Evolutionary conservation across 1,284 basidiomycete genomes (phyloP), one percentile per base, ranked within the genome.

Genomic region (Puccinia horiana): DNA sequence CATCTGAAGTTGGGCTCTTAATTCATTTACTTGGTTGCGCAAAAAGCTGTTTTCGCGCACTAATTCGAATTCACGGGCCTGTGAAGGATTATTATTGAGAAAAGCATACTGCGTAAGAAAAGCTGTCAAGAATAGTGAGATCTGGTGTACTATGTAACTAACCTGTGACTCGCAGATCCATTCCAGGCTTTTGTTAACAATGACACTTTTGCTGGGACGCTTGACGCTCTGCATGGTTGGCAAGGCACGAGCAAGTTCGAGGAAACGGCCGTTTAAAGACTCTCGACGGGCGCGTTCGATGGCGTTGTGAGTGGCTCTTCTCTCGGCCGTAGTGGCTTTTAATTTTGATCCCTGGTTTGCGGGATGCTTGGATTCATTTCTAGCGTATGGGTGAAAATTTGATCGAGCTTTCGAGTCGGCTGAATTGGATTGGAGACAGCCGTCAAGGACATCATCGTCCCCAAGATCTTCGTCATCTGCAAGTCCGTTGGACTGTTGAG

Each of bases 281-380:
- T 97, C 95, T 82, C 95, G 90, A 76, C 95, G 91, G 85, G 93
- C 93, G 82, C 95, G 90, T 88, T 97, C 95, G 83, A 96, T 94
- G 44, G 95, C 95, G 86, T 98, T 98, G 89, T 97, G 95, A 54
- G 93, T 94, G 8, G 94, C 94, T 72, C 95, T 90, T 87, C 94
- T 93, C 87, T 96, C 95, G 83, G 95, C 95, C 65, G 94, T 96
- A 6, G 81, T 76, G 52, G 78, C 52, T 40, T 79, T 82, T 23
- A 82, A 75, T 52, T 70, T 83, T 23, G 37, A 72, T 0, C 47
- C 44, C 26, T 79, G 61, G 23, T 29, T 29, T 4, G 1, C 52
- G n/a, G 63, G 37, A 58, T 52, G 32, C 35, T 75, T 75, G 52
- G 49, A 26, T 11, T 75, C 73, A 35, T 37, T 75, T 56, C 73